Percentiles rank a stretch among this genome's conserved stretches.
phyloP scores from a whole-genome alignment of 2,329 filamentous ascomycete genomes.

The Colletotrichum limetticola region DNA sequence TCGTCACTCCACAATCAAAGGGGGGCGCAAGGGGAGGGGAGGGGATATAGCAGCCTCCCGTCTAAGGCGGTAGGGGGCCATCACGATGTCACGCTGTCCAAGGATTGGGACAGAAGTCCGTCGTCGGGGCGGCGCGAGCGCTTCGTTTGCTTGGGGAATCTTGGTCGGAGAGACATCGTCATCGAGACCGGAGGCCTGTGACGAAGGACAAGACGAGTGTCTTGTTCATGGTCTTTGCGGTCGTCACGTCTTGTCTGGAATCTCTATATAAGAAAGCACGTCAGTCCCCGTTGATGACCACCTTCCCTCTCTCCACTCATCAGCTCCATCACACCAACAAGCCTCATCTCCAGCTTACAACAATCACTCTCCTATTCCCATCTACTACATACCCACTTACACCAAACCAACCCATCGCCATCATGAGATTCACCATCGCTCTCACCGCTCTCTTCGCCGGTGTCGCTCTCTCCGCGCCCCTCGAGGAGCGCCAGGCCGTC shows the following conservation, averaged over 20 bases:
- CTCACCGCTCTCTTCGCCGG: slow-evolving; percentile 37
- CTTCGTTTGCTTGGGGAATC: neutral
- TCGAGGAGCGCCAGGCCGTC: slow-evolving; percentile 47
- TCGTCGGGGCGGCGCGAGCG: neutral
- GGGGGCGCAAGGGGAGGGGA: neutral
- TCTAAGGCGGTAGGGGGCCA: slow-evolving; percentile 13
- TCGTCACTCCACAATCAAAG: slow-evolving; percentile 20
- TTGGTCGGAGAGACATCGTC: slow-evolving; percentile 10
- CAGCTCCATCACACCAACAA: slow-evolving; percentile 20
- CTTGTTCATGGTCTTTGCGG: neutral
- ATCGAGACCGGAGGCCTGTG: slow-evolving; percentile 17
- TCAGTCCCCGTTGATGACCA: neutral
- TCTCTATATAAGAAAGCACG: slow-evolving; percentile 28
- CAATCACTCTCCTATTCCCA: neutral
- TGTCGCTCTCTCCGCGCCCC: slow-evolving; percentile 42
- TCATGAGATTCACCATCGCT: slow-evolving; percentile 34
- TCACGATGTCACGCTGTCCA: slow-evolving; percentile 28
- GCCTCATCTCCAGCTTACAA: neutral
- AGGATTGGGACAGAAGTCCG: neutral
- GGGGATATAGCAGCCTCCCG: slow-evolving; percentile 6
- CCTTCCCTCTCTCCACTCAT: neutral
- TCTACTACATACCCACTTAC: neutral
- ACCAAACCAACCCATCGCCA: neutral
- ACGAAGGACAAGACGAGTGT: slow-evolving; percentile 25
- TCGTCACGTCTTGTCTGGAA: neutral